Conservation (phyloP, 345 rosid genomes). For the Leavenworthia alabamica region DNA sequence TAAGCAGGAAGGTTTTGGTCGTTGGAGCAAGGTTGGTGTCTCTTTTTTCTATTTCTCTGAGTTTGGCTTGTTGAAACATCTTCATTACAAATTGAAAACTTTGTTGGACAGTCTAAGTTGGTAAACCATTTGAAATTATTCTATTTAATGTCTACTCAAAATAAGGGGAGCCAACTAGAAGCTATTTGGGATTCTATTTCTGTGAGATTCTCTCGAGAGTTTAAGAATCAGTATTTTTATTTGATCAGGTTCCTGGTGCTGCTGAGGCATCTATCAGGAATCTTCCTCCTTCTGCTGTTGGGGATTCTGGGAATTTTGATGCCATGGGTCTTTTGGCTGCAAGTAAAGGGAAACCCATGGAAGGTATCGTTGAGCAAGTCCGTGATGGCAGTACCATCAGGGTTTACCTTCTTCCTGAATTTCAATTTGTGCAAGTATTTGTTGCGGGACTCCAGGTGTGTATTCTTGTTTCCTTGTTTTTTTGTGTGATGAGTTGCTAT, state of each 20-base stretch:
- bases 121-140: background rate
- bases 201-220: background rate
- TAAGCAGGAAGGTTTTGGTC: conserved; percentile 70
- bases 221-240: background rate
- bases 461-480: background rate
- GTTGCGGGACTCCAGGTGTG: conserved; percentile 95
- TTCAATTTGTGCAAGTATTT: conserved; percentile 91
- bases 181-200: background rate
- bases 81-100: background rate
- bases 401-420: conserved; percentile 90
- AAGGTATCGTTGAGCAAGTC: conserved; percentile 91
- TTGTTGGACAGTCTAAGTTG: background rate
- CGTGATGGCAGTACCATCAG: conserved; percentile 92
- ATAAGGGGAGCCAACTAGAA: background rate
- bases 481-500: background rate
- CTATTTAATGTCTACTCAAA: background rate
- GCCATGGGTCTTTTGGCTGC: conserved; percentile 73
- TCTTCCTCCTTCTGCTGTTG: conserved; percentile 92
- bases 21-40: conserved; percentile 73
- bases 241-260: conserved; percentile 67
- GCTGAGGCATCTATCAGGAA: conserved; percentile 70
- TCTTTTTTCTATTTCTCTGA: background rate
- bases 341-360: conserved; percentile 80
- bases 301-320: conserved; percentile 75
- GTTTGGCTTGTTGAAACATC: background rate